Evolutionary conservation across 1,284 basidiomycete species (phyloP).

Genomic region (Cutaneotrichosporon sp.): DNA sequence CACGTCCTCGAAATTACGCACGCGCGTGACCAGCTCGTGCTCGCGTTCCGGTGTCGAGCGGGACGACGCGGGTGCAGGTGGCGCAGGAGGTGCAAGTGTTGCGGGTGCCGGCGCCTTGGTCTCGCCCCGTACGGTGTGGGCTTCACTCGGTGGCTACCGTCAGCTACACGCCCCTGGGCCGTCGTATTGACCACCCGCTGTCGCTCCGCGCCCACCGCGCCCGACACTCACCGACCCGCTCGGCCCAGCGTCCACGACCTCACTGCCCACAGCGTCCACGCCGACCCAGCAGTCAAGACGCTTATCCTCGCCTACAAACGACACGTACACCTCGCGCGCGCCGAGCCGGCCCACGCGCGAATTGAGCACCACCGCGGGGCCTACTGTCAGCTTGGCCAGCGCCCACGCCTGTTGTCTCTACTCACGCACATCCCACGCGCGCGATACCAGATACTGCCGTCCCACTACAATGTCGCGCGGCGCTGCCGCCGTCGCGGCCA

Average conservation of each 20-base stretch:
- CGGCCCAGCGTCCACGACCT: conserved; percentile 13
- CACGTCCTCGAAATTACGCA: conserved; percentile 47
- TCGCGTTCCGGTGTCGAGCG: conserved; percentile 37
- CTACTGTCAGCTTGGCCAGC: conserved; percentile 14
- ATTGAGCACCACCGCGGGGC: conserved; percentile 26
- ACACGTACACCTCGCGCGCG: conserved; percentile 32
- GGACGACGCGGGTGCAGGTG: no score
- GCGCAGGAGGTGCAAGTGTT: not conserved
- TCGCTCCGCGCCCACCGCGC: no score
- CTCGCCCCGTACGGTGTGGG: no score
- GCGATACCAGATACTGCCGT: conserved; percentile 20
- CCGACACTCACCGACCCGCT: conserved; percentile 2
- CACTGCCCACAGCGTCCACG: conserved; percentile 34
- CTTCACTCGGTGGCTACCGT: not conserved
- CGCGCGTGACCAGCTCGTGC: conserved; percentile 39
- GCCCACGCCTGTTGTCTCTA: not conserved
- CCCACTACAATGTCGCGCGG: conserved; percentile 7
- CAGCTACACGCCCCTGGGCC: no score
- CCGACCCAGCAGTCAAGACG: conserved; percentile 70
- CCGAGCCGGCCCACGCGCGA: conserved; percentile 19
- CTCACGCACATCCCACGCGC: conserved; percentile 12
- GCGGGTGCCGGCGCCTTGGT: not conserved
- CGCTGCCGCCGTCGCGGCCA: no score
- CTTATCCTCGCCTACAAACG: conserved; percentile 55
- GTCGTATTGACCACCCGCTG: no score